Conservation (phyloP, 2,329 filamentous ascomycete species). For the Penicillium sumatraense region DNA sequence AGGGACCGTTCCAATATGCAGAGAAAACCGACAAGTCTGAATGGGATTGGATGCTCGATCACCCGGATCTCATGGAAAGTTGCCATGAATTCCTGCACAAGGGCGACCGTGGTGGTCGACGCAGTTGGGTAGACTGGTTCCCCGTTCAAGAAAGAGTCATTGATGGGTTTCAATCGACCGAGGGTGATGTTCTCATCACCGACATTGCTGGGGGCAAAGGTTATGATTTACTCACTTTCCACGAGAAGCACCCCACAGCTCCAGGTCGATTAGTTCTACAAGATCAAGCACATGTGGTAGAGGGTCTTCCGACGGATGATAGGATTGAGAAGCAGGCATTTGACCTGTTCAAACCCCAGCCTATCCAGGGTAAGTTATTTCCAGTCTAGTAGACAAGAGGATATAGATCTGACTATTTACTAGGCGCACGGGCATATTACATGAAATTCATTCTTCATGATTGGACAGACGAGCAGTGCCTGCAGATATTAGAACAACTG, state of each 20-base stretch:
- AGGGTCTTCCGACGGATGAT: not conserved
- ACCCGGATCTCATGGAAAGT: constrained; percentile 10
- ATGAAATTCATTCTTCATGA: constrained; percentile 47
- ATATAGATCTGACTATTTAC: not conserved
- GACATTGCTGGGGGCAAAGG: constrained; percentile 27
- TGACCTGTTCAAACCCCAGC: constrained; percentile 20
- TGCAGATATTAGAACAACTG: constrained; percentile 36
- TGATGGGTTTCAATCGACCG: constrained; percentile 8
- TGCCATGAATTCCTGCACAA: constrained; percentile 33
- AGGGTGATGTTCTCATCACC: constrained; percentile 22
- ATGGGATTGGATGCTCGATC: constrained; percentile 21
- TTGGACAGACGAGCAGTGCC: constrained; percentile 39
- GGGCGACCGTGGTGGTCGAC: constrained; percentile 15
- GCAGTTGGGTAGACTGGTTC: constrained; percentile 28
- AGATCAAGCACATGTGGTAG: constrained; percentile 17
- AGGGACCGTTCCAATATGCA: constrained; percentile 25
- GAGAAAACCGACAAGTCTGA: constrained; percentile 13
- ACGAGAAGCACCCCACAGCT: constrained; percentile 5
- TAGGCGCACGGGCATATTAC: constrained; percentile 43
- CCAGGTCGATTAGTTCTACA: constrained; percentile 17
- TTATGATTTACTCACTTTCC: constrained; percentile 14
- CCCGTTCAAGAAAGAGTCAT: constrained; percentile 26
- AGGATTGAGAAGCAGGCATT: not conserved
- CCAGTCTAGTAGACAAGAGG: not conserved
- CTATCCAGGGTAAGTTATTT: constrained; percentile 15